Percentiles rank a stretch among this genome's conserved stretches.
phyloP scores from a whole-genome alignment of 306 rosid species.

The Ormosia emarginata region DNA sequence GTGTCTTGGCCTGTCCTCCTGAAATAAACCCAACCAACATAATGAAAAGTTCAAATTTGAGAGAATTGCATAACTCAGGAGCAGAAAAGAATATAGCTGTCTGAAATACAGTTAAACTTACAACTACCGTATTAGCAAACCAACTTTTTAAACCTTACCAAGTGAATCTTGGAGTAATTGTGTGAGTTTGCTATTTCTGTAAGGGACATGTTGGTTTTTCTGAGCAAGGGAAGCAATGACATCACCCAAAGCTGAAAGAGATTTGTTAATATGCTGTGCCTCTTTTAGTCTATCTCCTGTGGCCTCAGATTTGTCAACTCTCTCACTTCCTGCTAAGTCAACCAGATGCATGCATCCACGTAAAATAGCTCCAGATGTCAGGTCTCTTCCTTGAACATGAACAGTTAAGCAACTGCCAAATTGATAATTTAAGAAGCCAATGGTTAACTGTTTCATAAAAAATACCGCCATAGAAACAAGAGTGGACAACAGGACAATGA shows the following conservation, averaged over 20 bases:
- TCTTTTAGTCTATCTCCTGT: constrained; percentile 95
- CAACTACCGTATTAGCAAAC: background rate
- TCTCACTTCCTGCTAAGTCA: constrained; percentile 96
- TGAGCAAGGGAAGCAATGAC: constrained; percentile 97
- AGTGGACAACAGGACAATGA: background rate
- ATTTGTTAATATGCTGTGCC: constrained; percentile 92
- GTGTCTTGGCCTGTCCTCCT: constrained; percentile 97
- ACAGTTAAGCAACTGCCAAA: constrained; percentile 92
- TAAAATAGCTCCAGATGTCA: constrained; percentile 70
- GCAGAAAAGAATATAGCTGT: background rate
- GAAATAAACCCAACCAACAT: constrained; percentile 23
- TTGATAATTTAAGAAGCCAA: constrained; percentile 26
- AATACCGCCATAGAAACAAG: background rate
- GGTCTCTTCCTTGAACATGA: constrained; percentile 95
- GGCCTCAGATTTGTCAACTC: constrained; percentile 95
- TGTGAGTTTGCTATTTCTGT: constrained; percentile 95
- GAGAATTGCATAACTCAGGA: background rate
- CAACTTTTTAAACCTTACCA: constrained; percentile 48
- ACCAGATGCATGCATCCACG: constrained; percentile 98
- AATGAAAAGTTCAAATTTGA: background rate
- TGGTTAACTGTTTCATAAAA: constrained; percentile 4
- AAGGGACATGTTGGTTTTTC: constrained; percentile 90
- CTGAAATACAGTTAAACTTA: background rate
- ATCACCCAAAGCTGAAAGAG: constrained; percentile 96
- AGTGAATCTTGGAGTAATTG: constrained; percentile 97